Base-by-base conservation (phyloP, 345 rosid species). In the Euphorbia peplus region DNA sequence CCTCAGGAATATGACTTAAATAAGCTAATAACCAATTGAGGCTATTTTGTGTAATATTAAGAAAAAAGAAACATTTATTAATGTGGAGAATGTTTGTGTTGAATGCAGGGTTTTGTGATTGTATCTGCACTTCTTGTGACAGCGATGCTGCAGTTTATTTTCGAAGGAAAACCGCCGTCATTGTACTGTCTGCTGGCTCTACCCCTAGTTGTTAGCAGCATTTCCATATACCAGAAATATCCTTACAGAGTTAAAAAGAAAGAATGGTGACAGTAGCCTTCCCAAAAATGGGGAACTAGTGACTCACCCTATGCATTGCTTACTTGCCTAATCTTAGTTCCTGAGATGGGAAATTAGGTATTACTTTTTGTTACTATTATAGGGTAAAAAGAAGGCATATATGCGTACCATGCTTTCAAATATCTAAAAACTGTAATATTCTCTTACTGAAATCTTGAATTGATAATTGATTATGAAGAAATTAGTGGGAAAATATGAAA, bases 61-160 rank as follows among this genome's bases (percentile, higher is more conserved):
- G 4, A 39, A 47, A 46, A 8, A 15, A 11, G 18, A 15, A 24
- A 63, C n/a, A 30, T 18, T 30, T 5, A n/a, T 22, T 58, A 9
- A 67, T 4, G 39, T 25, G 32, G 37, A 5, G 25, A 53, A 57
- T 28, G 44, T 48, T 73, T 67, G 15, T 32, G 32, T 30, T 70
- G 28, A 5, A 8, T 77, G 73, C 90, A 90, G 98, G 99, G 99
- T 15, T 95, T 95, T 74, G 97, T 95, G 75, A 92, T 88, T 72
- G 98, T 95, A 28, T 95, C 93, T 0, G 97, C 99, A 18, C 92
- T 95, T 60, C 88, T 95, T 0, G 98, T 92, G 32, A 95, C 97
- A 0, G 97, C 99, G 21, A 37, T 95, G 71, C 81, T 95, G 66
- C 99, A 90, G 77, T 95, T 95, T 78, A 76, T 88, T 55, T 88